Percentiles rank a stretch among this genome's conserved stretches.
Evolutionary conservation across 1,284 basidiomycete species (phyloP).

Genomic region (Apiotrichum brassicae): DNA sequence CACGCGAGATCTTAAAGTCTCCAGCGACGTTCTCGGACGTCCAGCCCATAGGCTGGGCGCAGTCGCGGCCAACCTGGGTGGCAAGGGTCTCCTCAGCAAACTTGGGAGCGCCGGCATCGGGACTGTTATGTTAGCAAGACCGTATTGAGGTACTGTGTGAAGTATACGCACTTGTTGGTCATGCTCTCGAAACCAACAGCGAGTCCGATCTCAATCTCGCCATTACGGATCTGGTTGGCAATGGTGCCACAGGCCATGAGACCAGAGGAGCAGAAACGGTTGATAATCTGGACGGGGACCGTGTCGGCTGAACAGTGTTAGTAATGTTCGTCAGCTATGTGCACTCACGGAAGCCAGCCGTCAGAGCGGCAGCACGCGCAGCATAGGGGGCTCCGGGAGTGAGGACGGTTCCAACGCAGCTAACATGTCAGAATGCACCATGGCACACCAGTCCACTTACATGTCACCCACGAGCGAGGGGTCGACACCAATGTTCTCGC

Average conservation of each 20-base stretch:
- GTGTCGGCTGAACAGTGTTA: conserved; percentile 23
- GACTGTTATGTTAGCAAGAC: conserved; percentile 59
- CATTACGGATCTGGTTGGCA: conserved; percentile 75
- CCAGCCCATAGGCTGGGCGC: conserved; percentile 91
- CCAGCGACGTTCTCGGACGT: conserved; percentile 91
- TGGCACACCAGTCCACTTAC: neutral
- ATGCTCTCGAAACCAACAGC: conserved; percentile 92
- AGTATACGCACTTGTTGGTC: conserved; percentile 55
- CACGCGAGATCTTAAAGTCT: conserved; percentile 72
- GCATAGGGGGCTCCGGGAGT: conserved; percentile 14
- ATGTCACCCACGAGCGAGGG: conserved; percentile 20
- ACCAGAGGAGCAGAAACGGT: conserved; percentile 91
- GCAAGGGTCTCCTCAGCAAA: conserved; percentile 69
- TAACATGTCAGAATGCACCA: neutral
- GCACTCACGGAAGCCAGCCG: conserved; percentile 16
- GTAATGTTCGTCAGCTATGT: neutral
- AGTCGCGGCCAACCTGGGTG: conserved; percentile 78
- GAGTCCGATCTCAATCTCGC: conserved; percentile 89
- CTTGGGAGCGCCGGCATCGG: conserved; percentile 65
- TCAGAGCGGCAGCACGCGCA: conserved; percentile 11
- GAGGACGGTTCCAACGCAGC: conserved; percentile 12
- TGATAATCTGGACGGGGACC: conserved; percentile 75
- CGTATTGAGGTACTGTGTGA: conserved; percentile 60
- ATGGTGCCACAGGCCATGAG: conserved; percentile 63
- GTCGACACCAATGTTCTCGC: conserved; percentile 19